Base-by-base conservation (phyloP, 331 rosid species). In the Telfairia occidentalis region DNA sequence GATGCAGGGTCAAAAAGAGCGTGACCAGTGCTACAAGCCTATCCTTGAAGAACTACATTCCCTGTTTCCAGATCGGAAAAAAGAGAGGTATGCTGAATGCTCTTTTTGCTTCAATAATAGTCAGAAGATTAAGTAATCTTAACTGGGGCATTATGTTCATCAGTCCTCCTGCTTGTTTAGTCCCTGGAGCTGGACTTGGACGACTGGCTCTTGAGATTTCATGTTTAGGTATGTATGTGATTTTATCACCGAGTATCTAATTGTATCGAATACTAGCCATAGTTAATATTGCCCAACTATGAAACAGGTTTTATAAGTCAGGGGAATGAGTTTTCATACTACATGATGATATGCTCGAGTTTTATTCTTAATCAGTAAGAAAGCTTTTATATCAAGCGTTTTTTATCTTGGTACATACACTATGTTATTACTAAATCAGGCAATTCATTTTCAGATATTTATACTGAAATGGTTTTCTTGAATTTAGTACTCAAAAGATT, bases 141-240 rank as follows among this genome's bases (percentile, higher is more conserved):
- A 85, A 82, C 78, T 77, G 71, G 61, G 80, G 60, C 6, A 54
- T 65, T 74, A 64, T 84, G 57, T 80, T 69, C 23, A 71, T 81
- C 92, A 94, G 98, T 78, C 90, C 98, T 81, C 97, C 96, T 80
- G 76, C 97, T 55, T 94, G 98, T 85, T 94, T 94, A 86, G 97
- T 91, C 84, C 98, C 98, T 73, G 98, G 98, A 74, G 97, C 97
- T 82, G 98, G 98, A 87, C 97, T 94, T 61, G 98, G 98, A 67
- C 82, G 98, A 83, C 81, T 94, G 86, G 97, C 98, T 72, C 78
- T 94, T 79, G 97, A 94, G 85, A 91, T 94, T 75, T 94, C 98
- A 54, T 83, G 89, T 82, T 84, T 83, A 83, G 98, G 98, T 94
- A 73, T 26, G 85, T 74, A 72, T 49, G 12, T 45, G 65, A 64